These are phyloP conservation scores for Penicillium angulare DNA, from an alignment of 495 filamentous ascomycete genomes.

Conservation along the genomic window DNA sequence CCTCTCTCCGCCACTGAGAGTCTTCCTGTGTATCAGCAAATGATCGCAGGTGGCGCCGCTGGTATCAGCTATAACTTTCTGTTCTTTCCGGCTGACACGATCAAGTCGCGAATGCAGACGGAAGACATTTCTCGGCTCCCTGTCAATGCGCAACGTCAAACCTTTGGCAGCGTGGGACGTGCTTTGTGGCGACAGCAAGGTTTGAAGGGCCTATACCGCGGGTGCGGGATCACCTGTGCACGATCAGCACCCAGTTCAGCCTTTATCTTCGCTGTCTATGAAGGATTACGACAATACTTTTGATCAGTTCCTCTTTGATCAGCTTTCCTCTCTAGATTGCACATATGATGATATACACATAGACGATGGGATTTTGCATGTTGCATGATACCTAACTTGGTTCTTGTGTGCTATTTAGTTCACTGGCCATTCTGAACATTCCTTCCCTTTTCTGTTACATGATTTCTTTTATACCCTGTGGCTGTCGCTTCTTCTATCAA, in stretches of 20 bases:
- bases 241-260: slow-evolving; percentile 91
- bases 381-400: too few species aligned
- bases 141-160: slow-evolving; percentile 40
- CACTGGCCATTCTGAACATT: too few species aligned
- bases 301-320: too few species aligned
- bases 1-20: slow-evolving; percentile 9
- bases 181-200: slow-evolving; percentile 80
- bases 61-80: slow-evolving; percentile 95
- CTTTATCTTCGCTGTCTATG: slow-evolving; percentile 93
- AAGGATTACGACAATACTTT: slow-evolving; percentile 71
- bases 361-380: too few species aligned
- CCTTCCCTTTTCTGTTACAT: too few species aligned
- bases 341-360: too few species aligned
- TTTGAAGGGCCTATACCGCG: slow-evolving; percentile 80
- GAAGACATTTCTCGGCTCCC: slow-evolving; percentile 55
- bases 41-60: slow-evolving; percentile 83
- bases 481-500: too few species aligned
- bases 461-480: too few species aligned
- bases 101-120: slow-evolving; percentile 96
- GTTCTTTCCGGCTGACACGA: slow-evolving; percentile 94
- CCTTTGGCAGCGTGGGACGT: slow-evolving; percentile 67
- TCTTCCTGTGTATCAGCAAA: slow-evolving; percentile 68
- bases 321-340: too few species aligned
- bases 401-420: too few species aligned
- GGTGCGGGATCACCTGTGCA: slow-evolving; percentile 89